Percentiles rank a stretch among this genome's conserved stretches.
Evolutionary conservation across 805 yeast species (phyloP).

Genomic region (Candida succiphila): DNA sequence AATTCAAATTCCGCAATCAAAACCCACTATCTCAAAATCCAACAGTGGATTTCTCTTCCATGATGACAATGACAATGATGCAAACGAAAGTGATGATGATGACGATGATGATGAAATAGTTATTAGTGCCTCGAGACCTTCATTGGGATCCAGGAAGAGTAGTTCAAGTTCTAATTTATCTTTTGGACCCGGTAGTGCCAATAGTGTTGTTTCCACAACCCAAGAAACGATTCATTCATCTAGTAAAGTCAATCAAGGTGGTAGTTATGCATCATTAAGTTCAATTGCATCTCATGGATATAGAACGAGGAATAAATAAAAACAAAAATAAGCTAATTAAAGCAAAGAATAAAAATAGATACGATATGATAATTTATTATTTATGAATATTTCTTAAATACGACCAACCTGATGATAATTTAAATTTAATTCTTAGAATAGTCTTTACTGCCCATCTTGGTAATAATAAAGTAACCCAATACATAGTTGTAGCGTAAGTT

Average conservation of each 20-base stretch:
- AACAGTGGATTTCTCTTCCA: slow-evolving; percentile 11
- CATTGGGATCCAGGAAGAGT: not conserved
- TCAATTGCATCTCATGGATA: slow-evolving; percentile 5
- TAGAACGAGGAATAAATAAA: not conserved
- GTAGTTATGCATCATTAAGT: slow-evolving; percentile 5
- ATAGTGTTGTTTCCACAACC: not conserved
- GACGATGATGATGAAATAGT: slow-evolving; percentile 6
- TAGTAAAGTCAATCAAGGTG: not conserved
- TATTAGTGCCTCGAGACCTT: slow-evolving; percentile 6
- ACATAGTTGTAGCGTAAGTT: slow-evolving; percentile 23
- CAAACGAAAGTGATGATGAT: slow-evolving; percentile 12
- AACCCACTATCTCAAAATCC: not conserved
- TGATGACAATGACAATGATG: slow-evolving; percentile 10
- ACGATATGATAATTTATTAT: not conserved
- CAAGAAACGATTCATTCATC: not conserved
- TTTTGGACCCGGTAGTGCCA: slow-evolving; percentile 1
- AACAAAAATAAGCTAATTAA: not conserved
- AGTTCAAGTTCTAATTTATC: slow-evolving; percentile 5
- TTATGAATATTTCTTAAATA: not conserved
- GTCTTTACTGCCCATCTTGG: no score
- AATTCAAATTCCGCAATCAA: not conserved
- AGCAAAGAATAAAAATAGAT: no score
- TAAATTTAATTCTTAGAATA: not conserved
- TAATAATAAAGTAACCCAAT: no score
- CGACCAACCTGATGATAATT: not conserved